Percentiles rank a stretch among this genome's conserved stretches.
phyloP scores from a whole-genome alignment of 202 grass and related monocot species.

The Musa balbisiana region DNA sequence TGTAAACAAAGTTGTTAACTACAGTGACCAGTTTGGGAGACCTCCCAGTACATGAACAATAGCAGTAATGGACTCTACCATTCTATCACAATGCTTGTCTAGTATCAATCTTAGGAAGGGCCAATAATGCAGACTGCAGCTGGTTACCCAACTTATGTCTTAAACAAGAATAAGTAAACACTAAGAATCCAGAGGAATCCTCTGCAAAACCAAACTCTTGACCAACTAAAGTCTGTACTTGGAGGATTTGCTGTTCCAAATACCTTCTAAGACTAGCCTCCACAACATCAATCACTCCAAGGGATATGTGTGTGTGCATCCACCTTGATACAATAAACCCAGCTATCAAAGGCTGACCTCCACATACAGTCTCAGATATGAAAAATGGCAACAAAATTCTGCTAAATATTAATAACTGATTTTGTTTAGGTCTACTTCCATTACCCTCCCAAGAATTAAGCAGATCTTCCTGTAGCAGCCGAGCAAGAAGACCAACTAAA shows the following conservation, averaged over 20 bases:
- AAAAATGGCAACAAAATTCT: constrained; percentile 64
- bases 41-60: neutral
- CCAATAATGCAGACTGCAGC: constrained; percentile 52
- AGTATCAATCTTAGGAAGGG: constrained; percentile 27
- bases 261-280: constrained; percentile 46
- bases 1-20: neutral
- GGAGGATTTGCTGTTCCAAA: constrained; percentile 53
- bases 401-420: constrained; percentile 34
- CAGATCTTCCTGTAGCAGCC: constrained; percentile 45
- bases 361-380: constrained; percentile 59
- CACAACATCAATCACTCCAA: constrained; percentile 62
- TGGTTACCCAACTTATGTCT: constrained; percentile 34
- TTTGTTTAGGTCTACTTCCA: constrained; percentile 16
- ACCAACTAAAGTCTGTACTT: constrained; percentile 30
- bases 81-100: neutral
- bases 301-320: constrained; percentile 72
- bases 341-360: constrained; percentile 56
- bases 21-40: neutral
- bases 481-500: constrained; percentile 51
- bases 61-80: neutral
- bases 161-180: constrained; percentile 39
- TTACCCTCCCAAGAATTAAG: constrained; percentile 21
- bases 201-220: constrained; percentile 20
- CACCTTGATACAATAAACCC: constrained; percentile 69
- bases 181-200: constrained; percentile 17